phyloP scores from a whole-genome alignment of 2,329 filamentous ascomycete species.

The Scedosporium apiospermum region DNA sequence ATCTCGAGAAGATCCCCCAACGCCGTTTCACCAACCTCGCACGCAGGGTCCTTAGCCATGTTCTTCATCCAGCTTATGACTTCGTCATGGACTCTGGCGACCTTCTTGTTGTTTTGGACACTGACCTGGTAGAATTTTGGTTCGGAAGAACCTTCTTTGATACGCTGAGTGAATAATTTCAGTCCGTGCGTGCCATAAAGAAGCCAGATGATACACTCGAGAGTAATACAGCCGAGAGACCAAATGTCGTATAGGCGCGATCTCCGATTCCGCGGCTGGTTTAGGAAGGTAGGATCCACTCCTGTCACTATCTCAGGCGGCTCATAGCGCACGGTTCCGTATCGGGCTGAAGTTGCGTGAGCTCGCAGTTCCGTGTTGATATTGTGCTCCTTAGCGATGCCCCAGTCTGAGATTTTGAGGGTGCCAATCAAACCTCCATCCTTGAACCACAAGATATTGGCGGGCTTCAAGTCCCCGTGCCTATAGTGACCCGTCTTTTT shows the following conservation, averaged over 20 bases:
- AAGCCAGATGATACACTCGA: constrained; percentile 20
- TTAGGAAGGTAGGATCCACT: background rate
- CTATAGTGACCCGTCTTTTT: background rate
- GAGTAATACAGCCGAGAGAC: constrained; percentile 20
- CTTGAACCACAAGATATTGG: constrained; percentile 8
- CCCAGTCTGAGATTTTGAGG: constrained; percentile 6
- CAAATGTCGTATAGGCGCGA: constrained; percentile 20
- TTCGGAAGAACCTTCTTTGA: too few relatives aligned
- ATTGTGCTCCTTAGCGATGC: background rate
- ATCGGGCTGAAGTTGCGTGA: background rate
- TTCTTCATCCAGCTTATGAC: too few relatives aligned
- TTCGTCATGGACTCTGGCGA: too few relatives aligned
- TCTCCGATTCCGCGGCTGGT: background rate
- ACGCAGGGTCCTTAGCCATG: too few relatives aligned
- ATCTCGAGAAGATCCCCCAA: too few relatives aligned
- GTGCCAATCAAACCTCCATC: background rate
- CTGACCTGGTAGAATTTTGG: too few relatives aligned
- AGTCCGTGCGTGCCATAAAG: constrained; percentile 12
- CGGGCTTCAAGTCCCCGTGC: constrained; percentile 8
- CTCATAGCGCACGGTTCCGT: background rate
- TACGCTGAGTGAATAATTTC: background rate
- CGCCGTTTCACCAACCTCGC: too few relatives aligned
- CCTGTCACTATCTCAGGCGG: background rate
- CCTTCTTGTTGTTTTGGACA: too few relatives aligned
- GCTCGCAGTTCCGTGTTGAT: background rate